Percentiles rank a stretch among this genome's conserved stretches.
Conservation (phyloP, 768 basidiomycete genomes). For the Gymnopilus dilepis region DNA sequence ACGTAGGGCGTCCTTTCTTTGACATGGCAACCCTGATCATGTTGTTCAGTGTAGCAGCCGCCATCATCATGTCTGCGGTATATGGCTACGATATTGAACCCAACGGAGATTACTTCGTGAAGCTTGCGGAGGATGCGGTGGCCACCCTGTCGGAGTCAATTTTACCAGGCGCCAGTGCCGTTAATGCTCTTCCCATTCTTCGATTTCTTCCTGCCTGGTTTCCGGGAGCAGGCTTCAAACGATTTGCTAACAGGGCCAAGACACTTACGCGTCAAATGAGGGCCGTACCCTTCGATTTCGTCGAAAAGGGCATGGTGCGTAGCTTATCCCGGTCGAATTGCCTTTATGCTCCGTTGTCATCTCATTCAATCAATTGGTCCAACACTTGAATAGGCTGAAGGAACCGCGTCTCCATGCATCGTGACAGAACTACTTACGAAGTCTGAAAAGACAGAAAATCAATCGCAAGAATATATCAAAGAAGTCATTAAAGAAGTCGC, state of each 20-base stretch:
- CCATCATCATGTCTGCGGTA: conserved; percentile 18
- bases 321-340: neutral
- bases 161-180: conserved; percentile 16
- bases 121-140: conserved; percentile 16
- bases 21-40: neutral
- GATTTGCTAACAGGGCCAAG: conserved; percentile 16
- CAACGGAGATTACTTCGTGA: conserved; percentile 20
- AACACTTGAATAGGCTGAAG: conserved; percentile 13
- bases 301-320: conserved; percentile 26
- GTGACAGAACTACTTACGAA: conserved; percentile 14
- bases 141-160: conserved; percentile 6
- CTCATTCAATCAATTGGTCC: no score
- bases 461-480: conserved; percentile 8
- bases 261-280: conserved; percentile 23
- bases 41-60: conserved; percentile 10
- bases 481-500: conserved; percentile 20
- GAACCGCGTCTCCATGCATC: conserved; percentile 17
- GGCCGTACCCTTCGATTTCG: conserved; percentile 28
- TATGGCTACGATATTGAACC: conserved; percentile 20
- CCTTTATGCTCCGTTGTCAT: neutral
- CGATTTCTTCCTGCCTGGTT: conserved; percentile 35
- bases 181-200: conserved; percentile 21
- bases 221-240: conserved; percentile 35
- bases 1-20: neutral
- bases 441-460: neutral